A percentile compares a stretch with the other conserved stretches of the same genome.
These are phyloP conservation scores for Gigaspora rosea DNA, from an alignment of 192 early-diverging fungal species.

Conservation along the genomic window DNA sequence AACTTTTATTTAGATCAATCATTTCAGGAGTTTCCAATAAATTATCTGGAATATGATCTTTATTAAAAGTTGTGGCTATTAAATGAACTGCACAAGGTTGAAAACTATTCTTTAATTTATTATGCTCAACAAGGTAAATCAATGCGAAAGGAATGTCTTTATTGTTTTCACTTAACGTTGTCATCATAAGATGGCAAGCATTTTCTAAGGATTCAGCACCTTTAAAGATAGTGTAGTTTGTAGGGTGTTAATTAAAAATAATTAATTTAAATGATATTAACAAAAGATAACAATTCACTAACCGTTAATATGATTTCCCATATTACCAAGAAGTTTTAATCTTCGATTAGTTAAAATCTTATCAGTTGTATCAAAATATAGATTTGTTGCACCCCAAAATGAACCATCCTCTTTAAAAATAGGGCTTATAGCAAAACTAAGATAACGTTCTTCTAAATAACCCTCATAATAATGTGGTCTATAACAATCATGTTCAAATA, in stretches of 20 bases:
- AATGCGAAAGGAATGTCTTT: slow-evolving; percentile 13
- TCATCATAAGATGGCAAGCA: slow-evolving; percentile 3
- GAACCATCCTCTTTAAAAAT: slow-evolving; percentile 39
- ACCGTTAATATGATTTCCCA: slow-evolving; percentile 37
- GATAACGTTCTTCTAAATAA: slow-evolving; percentile 45
- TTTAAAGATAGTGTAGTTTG: neutral
- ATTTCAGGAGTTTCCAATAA: neutral
- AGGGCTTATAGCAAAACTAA: slow-evolving; percentile 44
- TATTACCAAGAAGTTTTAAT: slow-evolving; percentile 36
- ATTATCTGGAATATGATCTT: neutral
- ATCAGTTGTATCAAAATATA: slow-evolving; percentile 41
- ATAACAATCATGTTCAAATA: slow-evolving; percentile 7
- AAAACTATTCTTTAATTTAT: neutral
- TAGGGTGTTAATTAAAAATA: too few relatives aligned
- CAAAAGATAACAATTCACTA: neutral
- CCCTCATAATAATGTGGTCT: slow-evolving; percentile 31
- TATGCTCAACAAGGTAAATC: neutral
- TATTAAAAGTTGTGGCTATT: slow-evolving; percentile 19
- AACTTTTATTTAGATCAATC: neutral
- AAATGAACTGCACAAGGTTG: neutral
- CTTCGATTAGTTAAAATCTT: slow-evolving; percentile 38
- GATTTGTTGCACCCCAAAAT: slow-evolving; percentile 34
- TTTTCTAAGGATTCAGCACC: slow-evolving; percentile 22
- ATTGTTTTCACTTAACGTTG: neutral
- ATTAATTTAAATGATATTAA: neutral